These are phyloP conservation scores for Coniochaeta sp. DNA, from an alignment of 2,329 filamentous ascomycete species.

Conservation along the genomic window DNA sequence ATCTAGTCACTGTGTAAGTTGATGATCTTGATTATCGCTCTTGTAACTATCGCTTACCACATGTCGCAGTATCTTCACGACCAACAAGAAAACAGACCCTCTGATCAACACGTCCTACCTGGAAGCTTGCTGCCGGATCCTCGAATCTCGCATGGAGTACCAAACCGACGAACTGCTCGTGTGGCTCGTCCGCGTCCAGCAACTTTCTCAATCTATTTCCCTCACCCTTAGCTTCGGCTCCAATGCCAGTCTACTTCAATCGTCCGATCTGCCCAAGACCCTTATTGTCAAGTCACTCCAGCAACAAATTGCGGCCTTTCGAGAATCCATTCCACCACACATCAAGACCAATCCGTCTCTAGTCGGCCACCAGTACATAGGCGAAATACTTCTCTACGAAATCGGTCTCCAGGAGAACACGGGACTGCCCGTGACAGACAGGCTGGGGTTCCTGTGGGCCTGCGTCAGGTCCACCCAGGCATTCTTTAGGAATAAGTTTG, in stretches of 20 bases:
- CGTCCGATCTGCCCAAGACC: conserved; percentile 23
- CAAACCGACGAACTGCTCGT: conserved; percentile 36
- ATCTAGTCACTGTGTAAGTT: conserved; percentile 39
- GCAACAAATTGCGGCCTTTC: conserved; percentile 33
- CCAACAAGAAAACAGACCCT: conserved; percentile 36
- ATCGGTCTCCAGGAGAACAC: conserved; percentile 32
- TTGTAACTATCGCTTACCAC: neutral
- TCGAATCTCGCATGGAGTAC: conserved; percentile 33
- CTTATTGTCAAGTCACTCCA: conserved; percentile 35
- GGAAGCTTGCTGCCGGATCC: conserved; percentile 32
- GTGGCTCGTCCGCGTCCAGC: conserved; percentile 38
- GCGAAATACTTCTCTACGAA: conserved; percentile 40
- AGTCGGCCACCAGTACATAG: conserved; percentile 33
- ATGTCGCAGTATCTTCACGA: conserved; percentile 18
- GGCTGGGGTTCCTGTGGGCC: conserved; percentile 37
- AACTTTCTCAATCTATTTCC: conserved; percentile 39
- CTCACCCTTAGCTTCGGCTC: conserved; percentile 26
- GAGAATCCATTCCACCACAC: conserved; percentile 24
- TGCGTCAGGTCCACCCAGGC: conserved; percentile 32
- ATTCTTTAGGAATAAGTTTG: conserved; percentile 28
- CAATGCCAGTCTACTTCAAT: conserved; percentile 5
- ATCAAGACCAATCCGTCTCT: conserved; percentile 29
- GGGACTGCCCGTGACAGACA: conserved; percentile 26
- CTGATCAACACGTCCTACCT: conserved; percentile 39
- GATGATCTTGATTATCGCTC: neutral